phyloP scores from a whole-genome alignment of 192 early-diverging fungal species.

The Diversispora epigaea region DNA sequence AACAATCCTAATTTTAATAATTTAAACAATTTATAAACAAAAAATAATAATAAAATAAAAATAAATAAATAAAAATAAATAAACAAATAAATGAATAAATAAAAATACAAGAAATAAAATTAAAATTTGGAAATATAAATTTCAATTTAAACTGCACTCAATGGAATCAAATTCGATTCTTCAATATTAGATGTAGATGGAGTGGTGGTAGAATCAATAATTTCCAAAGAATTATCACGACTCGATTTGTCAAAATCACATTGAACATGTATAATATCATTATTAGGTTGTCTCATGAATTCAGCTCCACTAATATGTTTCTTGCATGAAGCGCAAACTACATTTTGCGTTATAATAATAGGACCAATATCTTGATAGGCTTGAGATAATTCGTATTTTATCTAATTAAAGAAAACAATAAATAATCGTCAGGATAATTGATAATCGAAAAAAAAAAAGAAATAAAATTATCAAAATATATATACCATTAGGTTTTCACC shows the following conservation, averaged over 20 bases:
- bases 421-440: not conserved
- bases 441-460: too few relatives aligned
- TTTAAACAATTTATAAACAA: too few relatives aligned
- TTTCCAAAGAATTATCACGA: too few relatives aligned
- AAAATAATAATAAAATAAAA: too few relatives aligned
- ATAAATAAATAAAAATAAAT: too few relatives aligned
- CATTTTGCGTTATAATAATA: slow-evolving; percentile 41
- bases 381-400: slow-evolving; percentile 43
- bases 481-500: slow-evolving; percentile 52
- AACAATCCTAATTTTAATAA: too few relatives aligned
- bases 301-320: slow-evolving; percentile 40
- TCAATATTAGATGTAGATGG: too few relatives aligned
- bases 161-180: too few relatives aligned
- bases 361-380: slow-evolving; percentile 44
- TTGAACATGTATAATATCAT: slow-evolving; percentile 43
- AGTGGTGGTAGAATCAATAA: not conserved
- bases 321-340: slow-evolving; percentile 44
- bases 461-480: not conserved
- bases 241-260: slow-evolving; percentile 34
- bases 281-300: slow-evolving; percentile 42
- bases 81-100: too few relatives aligned
- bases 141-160: too few relatives aligned
- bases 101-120: too few relatives aligned
- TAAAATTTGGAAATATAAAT: too few relatives aligned
- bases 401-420: slow-evolving; percentile 28